Percentiles rank a stretch among this genome's conserved stretches.
These are phyloP conservation scores for Bryoerythrophyllum caledonicum DNA, from an alignment of 225 moss, liverwort and hornwort species.

Conservation along the genomic window DNA sequence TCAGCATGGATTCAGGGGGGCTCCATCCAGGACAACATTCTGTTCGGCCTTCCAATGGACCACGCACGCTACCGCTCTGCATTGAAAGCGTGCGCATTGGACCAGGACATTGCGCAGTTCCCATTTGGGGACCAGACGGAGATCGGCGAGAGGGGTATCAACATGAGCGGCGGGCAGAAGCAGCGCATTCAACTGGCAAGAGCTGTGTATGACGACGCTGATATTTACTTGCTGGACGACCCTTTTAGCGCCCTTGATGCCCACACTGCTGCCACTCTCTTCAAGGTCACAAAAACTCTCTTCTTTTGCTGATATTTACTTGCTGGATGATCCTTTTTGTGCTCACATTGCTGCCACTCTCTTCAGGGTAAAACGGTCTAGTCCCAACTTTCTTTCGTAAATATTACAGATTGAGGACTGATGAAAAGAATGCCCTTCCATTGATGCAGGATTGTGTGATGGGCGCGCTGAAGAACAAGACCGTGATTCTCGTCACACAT, in stretches of 20 bases:
- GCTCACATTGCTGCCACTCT: no score
- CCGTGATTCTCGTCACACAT: constrained; percentile 79
- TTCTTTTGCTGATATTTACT: background rate
- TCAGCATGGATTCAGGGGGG: constrained; percentile 75
- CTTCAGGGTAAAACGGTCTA: no score
- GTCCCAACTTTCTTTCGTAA: background rate
- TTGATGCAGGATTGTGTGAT: constrained; percentile 62
- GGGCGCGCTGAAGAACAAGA: constrained; percentile 61
- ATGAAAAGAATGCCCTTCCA: background rate
- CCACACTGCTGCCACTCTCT: constrained; percentile 67
- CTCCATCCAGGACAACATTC: constrained; percentile 51
- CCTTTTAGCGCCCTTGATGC: constrained; percentile 84
- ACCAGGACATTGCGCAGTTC: constrained; percentile 61
- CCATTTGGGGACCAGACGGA: constrained; percentile 66
- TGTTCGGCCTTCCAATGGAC: constrained; percentile 60
- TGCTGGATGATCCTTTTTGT: no score
- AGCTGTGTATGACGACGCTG: constrained; percentile 68
- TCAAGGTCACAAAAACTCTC: constrained; percentile 34
- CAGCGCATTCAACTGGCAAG: constrained; percentile 73
- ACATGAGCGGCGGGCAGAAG: constrained; percentile 84
- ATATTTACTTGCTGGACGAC: constrained; percentile 71
- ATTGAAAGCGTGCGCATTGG: constrained; percentile 61
- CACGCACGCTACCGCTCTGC: constrained; percentile 42
- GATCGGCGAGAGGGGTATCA: constrained; percentile 75
- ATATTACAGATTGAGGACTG: background rate